A percentile compares a stretch with the other conserved stretches of the same genome.
Evolutionary conservation across 176 grass and related monocot species (phyloP).

Genomic region (Elaeis guineensis): DNA sequence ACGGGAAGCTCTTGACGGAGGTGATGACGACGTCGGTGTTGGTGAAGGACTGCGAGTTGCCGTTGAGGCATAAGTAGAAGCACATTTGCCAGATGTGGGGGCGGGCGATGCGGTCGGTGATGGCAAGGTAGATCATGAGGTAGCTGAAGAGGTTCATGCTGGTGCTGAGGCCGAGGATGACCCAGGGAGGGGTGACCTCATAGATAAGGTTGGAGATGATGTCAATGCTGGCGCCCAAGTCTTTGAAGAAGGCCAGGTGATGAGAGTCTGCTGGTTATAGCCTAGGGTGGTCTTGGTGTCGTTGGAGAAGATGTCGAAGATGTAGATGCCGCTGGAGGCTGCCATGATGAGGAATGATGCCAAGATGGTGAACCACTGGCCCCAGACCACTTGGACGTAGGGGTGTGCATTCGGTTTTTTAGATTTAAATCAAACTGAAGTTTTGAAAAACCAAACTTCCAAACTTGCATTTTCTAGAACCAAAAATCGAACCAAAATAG

Average conservation of each 20-base stretch:
- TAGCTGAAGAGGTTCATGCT: slow-evolving; percentile 66
- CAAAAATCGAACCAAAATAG: no score
- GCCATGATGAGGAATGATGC: slow-evolving; percentile 62
- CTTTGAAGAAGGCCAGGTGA: slow-evolving; percentile 82
- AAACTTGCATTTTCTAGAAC: no score
- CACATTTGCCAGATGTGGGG: slow-evolving; percentile 70
- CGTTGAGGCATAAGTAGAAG: slow-evolving; percentile 55
- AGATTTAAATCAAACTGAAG: no score
- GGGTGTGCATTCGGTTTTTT: no score
- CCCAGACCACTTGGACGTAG: slow-evolving; percentile 23
- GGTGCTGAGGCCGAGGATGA: slow-evolving; percentile 41
- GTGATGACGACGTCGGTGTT: slow-evolving; percentile 64
- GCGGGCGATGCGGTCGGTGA: slow-evolving; percentile 24
- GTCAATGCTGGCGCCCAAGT: slow-evolving; percentile 64
- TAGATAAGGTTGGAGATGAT: slow-evolving; percentile 47
- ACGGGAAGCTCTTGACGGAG: slow-evolving; percentile 65
- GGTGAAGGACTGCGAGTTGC: slow-evolving; percentile 68
- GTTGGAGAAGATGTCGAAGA: slow-evolving; percentile 68
- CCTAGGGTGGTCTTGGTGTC: slow-evolving; percentile 55
- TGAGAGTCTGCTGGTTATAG: slow-evolving; percentile 73
- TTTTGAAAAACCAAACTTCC: no score
- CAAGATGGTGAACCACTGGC: slow-evolving; percentile 81
- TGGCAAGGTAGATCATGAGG: slow-evolving; percentile 68
- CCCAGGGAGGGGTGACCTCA: slow-evolving; percentile 55
- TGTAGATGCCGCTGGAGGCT: slow-evolving; percentile 57